Conservation (phyloP, 2,329 filamentous ascomycete species). For the Microascus cirrosus region DNA sequence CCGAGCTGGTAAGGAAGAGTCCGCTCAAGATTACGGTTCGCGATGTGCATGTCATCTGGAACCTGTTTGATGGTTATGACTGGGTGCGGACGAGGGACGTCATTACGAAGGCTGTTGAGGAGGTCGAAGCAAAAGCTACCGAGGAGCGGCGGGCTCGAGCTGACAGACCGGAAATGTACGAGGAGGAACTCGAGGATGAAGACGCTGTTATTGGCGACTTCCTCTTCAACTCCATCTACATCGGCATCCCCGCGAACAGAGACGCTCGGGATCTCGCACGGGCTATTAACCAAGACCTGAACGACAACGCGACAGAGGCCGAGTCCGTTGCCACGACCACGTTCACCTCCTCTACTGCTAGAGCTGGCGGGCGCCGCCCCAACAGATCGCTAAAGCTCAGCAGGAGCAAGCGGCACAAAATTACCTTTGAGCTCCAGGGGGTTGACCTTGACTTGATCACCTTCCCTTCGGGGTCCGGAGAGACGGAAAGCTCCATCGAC, state of each 20-base stretch:
- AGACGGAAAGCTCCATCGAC: slow-evolving; percentile 82
- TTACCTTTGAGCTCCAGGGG: slow-evolving; percentile 84
- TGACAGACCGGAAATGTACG: slow-evolving; percentile 42
- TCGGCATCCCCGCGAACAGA: slow-evolving; percentile 76
- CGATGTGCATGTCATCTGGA: slow-evolving; percentile 93
- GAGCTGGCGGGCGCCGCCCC: slow-evolving; percentile 26
- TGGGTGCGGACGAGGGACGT: slow-evolving; percentile 81
- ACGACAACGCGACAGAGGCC: slow-evolving; percentile 79
- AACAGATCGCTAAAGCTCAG: slow-evolving; percentile 60
- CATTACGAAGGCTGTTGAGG: slow-evolving; percentile 78
- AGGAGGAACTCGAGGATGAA: slow-evolving; percentile 61
- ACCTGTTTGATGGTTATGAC: slow-evolving; percentile 94
- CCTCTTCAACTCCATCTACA: slow-evolving; percentile 97
- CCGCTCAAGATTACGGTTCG: slow-evolving; percentile 70
- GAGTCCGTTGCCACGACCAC: slow-evolving; percentile 77
- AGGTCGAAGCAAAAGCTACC: slow-evolving; percentile 72
- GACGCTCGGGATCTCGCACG: slow-evolving; percentile 73
- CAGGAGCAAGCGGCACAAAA: slow-evolving; percentile 85
- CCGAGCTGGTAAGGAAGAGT: slow-evolving; percentile 48
- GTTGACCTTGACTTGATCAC: slow-evolving; percentile 72
- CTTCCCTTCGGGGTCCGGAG: slow-evolving; percentile 64
- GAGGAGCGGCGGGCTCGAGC: slow-evolving; percentile 53
- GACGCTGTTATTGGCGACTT: slow-evolving; percentile 88
- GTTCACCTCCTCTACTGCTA: slow-evolving; percentile 45
- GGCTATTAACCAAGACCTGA: slow-evolving; percentile 79